phyloP scores from a whole-genome alignment of 2,329 filamentous ascomycete species.

The Teratosphaeria destructans region DNA sequence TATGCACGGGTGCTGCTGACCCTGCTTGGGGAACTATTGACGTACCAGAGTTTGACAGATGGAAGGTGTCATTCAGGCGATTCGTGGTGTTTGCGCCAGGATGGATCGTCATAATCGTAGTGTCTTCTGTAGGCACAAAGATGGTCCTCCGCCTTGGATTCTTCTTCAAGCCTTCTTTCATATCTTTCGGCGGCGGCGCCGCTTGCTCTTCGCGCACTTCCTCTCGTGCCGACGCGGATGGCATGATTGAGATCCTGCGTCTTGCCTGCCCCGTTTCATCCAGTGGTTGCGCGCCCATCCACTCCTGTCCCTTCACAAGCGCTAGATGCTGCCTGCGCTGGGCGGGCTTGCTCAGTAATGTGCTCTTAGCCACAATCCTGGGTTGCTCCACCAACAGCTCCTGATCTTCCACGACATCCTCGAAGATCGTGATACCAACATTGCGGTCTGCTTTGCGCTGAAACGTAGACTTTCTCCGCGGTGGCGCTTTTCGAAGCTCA shows the following conservation, averaged over 20 bases:
- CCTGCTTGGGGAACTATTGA: not conserved
- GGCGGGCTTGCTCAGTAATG: slow-evolving; percentile 19
- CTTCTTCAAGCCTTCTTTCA: slow-evolving; percentile 18
- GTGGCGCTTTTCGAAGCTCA: slow-evolving; percentile 18
- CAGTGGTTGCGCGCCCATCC: slow-evolving; percentile 2
- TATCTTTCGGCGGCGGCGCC: not conserved
- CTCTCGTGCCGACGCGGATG: not conserved
- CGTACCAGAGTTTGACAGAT: slow-evolving; percentile 2
- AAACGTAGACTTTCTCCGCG: slow-evolving; percentile 15
- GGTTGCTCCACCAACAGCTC: slow-evolving; percentile 9
- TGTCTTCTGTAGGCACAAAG: slow-evolving; percentile 42
- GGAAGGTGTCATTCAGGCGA: slow-evolving; percentile 25
- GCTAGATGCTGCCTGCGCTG: slow-evolving; percentile 8
- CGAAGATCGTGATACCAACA: slow-evolving; percentile 19
- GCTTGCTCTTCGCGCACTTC: not conserved
- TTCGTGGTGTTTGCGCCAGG: slow-evolving; percentile 31
- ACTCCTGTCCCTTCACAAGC: slow-evolving; percentile 2
- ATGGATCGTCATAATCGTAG: slow-evolving; percentile 42
- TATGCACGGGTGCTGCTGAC: not conserved
- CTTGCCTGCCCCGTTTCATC: slow-evolving; percentile 5
- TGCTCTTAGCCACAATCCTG: slow-evolving; percentile 7
- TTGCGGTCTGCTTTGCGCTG: slow-evolving; percentile 10
- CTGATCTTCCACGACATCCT: slow-evolving; percentile 22
- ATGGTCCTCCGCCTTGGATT: slow-evolving; percentile 39
- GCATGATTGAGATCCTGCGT: not conserved